Percentiles rank a stretch among this genome's conserved stretches.
These are phyloP conservation scores for Chrysoporthe deuterocubensis DNA, from an alignment of 2,329 filamentous ascomycete species.

Conservation along the genomic window DNA sequence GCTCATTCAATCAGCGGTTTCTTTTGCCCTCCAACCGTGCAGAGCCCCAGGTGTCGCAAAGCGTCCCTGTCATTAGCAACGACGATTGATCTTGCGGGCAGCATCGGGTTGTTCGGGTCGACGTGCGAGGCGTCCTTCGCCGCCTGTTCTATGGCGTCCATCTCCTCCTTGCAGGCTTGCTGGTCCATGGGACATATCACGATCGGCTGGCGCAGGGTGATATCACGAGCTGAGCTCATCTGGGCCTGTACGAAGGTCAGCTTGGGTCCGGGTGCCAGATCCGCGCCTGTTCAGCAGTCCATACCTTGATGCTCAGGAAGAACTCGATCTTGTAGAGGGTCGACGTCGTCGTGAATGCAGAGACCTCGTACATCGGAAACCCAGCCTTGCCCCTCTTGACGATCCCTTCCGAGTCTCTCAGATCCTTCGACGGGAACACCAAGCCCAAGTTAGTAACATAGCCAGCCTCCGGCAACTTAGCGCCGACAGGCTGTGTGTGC, in stretches of 20 bases:
- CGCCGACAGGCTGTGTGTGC: slow-evolving; percentile 78
- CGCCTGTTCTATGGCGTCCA: slow-evolving; percentile 96
- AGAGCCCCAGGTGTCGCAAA: slow-evolving; percentile 64
- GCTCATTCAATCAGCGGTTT: slow-evolving; percentile 67
- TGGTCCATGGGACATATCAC: slow-evolving; percentile 96
- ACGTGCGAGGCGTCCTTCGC: slow-evolving; percentile 90
- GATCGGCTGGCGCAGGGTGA: slow-evolving; percentile 86
- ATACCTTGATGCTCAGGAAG: slow-evolving; percentile 90
- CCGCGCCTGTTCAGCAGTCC: slow-evolving; percentile 10
- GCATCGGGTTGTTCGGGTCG: slow-evolving; percentile 86
- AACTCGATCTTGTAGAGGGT: slow-evolving; percentile 99
- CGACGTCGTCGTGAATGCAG: slow-evolving; percentile 90
- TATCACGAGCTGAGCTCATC: slow-evolving; percentile 85
- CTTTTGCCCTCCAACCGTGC: slow-evolving; percentile 65
- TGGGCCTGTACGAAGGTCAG: slow-evolving; percentile 66
- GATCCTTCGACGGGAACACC: slow-evolving; percentile 86
- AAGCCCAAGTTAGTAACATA: slow-evolving; percentile 92
- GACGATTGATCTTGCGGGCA: slow-evolving; percentile 85
- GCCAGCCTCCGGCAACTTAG: slow-evolving; percentile 86
- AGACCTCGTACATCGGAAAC: slow-evolving; percentile 87
- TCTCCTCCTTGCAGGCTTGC: slow-evolving; percentile 95
- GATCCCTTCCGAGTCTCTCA: slow-evolving; percentile 85
- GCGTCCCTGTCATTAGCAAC: slow-evolving; percentile 73
- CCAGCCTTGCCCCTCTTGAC: slow-evolving; percentile 82
- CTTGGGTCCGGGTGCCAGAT: background rate